A percentile compares a stretch with the other conserved stretches of the same genome.
phyloP scores from a whole-genome alignment of 192 early-diverging fungal genomes.

The Podila minutissima region DNA sequence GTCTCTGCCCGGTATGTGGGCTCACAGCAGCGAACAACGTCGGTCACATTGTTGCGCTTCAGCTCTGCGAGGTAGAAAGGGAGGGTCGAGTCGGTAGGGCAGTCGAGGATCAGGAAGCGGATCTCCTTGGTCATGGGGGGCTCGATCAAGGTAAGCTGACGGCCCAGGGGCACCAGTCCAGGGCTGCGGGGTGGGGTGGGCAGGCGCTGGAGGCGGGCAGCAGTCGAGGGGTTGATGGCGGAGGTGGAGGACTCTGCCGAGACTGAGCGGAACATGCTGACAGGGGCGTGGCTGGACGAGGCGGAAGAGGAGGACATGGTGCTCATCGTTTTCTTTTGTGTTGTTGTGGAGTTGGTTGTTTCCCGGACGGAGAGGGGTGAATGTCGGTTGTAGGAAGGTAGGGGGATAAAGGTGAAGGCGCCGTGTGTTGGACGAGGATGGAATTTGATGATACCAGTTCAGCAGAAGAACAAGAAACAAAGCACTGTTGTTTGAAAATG shows the following conservation, averaged over 20 bases:
- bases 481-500: neutral
- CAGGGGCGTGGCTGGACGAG: constrained; percentile 24
- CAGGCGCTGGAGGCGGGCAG: constrained; percentile 43
- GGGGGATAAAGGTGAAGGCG: neutral
- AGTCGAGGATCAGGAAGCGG: constrained; percentile 94
- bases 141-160: constrained; percentile 73
- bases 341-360: no score
- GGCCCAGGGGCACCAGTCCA: constrained; percentile 58
- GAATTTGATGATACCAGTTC: no score
- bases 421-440: no score
- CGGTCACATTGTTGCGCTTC: constrained; percentile 74
- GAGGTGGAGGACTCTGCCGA: constrained; percentile 32
- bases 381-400: neutral
- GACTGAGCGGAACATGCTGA: constrained; percentile 48
- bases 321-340: constrained; percentile 22
- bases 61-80: constrained; percentile 64
- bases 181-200: constrained; percentile 50
- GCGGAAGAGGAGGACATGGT: constrained; percentile 29
- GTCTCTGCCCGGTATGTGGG: constrained; percentile 77
- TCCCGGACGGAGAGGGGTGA: neutral
- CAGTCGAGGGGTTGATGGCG: constrained; percentile 41
- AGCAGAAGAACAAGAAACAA: neutral
- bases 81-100: constrained; percentile 60
- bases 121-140: constrained; percentile 62
- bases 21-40: constrained; percentile 88